Evolutionary conservation across 2,329 filamentous ascomycete species (phyloP).

Genomic region (Neospermospora avenae): DNA sequence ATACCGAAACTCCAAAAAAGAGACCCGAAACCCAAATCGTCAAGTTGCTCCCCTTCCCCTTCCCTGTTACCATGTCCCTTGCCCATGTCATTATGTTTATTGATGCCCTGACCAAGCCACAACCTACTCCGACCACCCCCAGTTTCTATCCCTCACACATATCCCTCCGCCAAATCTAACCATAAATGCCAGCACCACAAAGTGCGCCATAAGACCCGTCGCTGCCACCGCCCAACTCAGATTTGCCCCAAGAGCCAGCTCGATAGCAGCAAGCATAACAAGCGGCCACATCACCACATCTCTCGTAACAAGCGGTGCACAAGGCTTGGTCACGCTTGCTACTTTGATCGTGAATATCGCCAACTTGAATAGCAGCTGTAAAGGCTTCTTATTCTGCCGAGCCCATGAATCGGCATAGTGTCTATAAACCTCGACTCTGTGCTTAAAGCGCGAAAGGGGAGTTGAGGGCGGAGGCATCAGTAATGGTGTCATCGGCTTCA

Average conservation of each 20-base stretch:
- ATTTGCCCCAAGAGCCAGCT: slow-evolving; percentile 45
- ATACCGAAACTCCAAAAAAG: not conserved
- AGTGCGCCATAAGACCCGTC: slow-evolving; percentile 44
- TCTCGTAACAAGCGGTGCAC: slow-evolving; percentile 68
- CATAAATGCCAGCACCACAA: slow-evolving; percentile 41
- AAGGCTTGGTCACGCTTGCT: slow-evolving; percentile 60
- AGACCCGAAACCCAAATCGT: not conserved
- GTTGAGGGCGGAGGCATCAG: slow-evolving; percentile 41
- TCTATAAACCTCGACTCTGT: slow-evolving; percentile 30
- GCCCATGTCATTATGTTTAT: not conserved
- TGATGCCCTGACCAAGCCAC: not conserved
- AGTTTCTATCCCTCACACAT: slow-evolving; percentile 26
- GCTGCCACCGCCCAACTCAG: slow-evolving; percentile 36
- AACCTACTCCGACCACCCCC: slow-evolving; percentile 7
- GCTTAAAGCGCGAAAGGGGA: slow-evolving; percentile 30
- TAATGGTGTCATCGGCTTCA: slow-evolving; percentile 35
- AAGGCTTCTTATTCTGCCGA: slow-evolving; percentile 32
- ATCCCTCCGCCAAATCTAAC: slow-evolving; percentile 36
- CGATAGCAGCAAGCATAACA: slow-evolving; percentile 64
- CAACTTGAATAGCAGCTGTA: slow-evolving; percentile 48
- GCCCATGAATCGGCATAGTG: slow-evolving; percentile 38
- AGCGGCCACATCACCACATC: slow-evolving; percentile 64
- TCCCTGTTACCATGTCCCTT: not conserved
- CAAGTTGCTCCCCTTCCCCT: not conserved
- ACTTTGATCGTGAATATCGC: slow-evolving; percentile 67